phyloP scores from a whole-genome alignment of 805 yeast species.

The Alloascoidea africana region DNA sequence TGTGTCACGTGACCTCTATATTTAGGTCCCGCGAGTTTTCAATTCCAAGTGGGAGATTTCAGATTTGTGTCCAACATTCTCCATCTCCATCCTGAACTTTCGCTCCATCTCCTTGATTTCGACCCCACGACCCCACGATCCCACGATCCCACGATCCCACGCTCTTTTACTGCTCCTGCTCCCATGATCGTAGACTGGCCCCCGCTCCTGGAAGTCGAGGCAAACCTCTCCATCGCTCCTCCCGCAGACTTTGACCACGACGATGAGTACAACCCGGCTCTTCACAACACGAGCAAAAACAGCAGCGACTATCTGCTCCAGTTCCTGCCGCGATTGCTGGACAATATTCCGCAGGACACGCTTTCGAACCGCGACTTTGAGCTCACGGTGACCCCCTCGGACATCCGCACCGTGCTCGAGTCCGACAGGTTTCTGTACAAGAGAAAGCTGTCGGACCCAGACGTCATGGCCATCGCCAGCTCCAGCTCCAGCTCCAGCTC shows the following conservation, averaged over 20 bases:
- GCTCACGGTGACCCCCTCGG: background rate
- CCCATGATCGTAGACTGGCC: background rate
- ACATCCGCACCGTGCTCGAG: background rate
- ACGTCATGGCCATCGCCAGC: background rate
- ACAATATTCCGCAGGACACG: background rate
- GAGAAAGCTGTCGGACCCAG: too few species aligned
- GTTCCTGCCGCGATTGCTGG: background rate
- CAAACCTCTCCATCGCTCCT: background rate
- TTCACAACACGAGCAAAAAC: background rate
- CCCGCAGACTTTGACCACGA: slow-evolving; percentile 1
- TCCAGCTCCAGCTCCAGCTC: too few species aligned
- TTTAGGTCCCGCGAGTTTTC: too few species aligned
- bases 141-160: too few species aligned
- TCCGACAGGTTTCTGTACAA: too few species aligned
- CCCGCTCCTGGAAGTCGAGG: background rate
- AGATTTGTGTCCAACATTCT: too few species aligned
- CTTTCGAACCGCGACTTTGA: background rate
- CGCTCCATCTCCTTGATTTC: too few species aligned
- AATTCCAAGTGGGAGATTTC: too few species aligned
- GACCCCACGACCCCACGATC: too few species aligned
- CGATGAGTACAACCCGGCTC: background rate
- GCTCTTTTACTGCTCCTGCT: too few species aligned
- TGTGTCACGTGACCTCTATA: too few species aligned
- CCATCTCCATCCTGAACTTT: too few species aligned
- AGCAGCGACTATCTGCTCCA: slow-evolving; percentile 1